phyloP scores from a whole-genome alignment of 1,284 basidiomycete genomes.

The Ceratobasidium sp. region DNA sequence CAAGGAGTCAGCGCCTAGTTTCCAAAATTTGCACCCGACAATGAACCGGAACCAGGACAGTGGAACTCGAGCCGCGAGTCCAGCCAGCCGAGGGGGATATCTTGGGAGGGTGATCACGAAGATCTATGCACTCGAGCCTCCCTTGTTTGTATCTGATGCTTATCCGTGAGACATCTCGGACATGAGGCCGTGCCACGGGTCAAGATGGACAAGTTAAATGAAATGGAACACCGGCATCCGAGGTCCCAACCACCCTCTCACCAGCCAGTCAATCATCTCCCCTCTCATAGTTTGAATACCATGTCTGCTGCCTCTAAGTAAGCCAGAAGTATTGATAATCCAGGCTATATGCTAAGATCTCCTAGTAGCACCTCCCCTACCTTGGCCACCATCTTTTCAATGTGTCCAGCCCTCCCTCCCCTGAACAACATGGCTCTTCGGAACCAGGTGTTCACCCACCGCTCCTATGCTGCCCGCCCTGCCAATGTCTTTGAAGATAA shows the following conservation, averaged over 20 bases:
- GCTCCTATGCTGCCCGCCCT: conserved; percentile 42
- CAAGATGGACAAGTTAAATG: conserved; percentile 38
- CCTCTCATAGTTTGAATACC: not conserved
- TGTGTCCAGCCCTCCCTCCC: conserved; percentile 18
- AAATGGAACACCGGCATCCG: not conserved
- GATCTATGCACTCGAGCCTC: conserved; percentile 1
- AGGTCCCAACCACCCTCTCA: conserved; percentile 4
- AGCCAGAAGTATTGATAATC: not conserved
- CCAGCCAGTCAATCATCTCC: not conserved
- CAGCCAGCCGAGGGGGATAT: not conserved
- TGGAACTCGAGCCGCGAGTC: not conserved
- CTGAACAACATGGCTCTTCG: not conserved
- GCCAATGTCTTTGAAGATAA: conserved; percentile 44
- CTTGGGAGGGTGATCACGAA: not conserved
- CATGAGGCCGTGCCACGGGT: conserved; percentile 24
- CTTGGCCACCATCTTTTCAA: not conserved
- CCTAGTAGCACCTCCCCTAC: not conserved
- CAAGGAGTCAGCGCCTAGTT: conserved; percentile 24
- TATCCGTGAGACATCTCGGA: not conserved
- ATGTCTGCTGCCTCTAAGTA: conserved; percentile 7
- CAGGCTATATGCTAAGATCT: conserved; percentile 6
- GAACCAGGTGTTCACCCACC: conserved; percentile 46
- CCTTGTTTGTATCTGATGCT: conserved; percentile 20
- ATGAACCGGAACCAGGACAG: conserved; percentile 8
- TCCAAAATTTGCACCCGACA: conserved; percentile 38